These are phyloP conservation scores for Talaromyces sp. DNA, from an alignment of 2,329 filamentous ascomycete genomes.

Conservation along the genomic window DNA sequence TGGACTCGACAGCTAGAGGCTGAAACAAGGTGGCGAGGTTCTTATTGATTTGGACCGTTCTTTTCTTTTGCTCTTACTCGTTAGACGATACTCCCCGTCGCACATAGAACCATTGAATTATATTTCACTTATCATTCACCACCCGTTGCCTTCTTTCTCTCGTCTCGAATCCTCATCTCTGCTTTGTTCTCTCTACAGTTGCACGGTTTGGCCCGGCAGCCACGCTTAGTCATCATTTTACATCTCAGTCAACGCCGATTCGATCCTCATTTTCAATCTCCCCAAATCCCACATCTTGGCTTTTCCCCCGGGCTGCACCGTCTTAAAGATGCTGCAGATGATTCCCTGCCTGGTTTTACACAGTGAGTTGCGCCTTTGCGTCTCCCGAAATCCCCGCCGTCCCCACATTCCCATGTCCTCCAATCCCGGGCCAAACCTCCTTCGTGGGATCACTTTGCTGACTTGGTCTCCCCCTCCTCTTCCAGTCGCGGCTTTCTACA, in stretches of 20 bases:
- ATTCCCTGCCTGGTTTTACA: slow-evolving; percentile 26
- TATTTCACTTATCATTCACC: neutral
- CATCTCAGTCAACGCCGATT: neutral
- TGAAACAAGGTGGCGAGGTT: neutral
- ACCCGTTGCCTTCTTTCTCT: neutral
- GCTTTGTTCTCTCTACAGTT: neutral
- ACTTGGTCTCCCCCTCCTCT: slow-evolving; percentile 18
- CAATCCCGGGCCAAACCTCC: slow-evolving; percentile 24
- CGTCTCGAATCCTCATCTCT: neutral
- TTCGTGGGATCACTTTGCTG: slow-evolving; percentile 25
- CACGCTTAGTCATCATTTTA: slow-evolving; percentile 17
- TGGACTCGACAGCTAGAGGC: neutral
- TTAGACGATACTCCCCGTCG: slow-evolving; percentile 1
- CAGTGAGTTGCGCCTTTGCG: slow-evolving; percentile 28
- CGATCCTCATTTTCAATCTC: neutral
- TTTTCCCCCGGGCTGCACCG: slow-evolving; percentile 6
- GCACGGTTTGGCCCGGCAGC: neutral
- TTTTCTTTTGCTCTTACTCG: neutral
- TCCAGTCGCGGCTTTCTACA: slow-evolving; percentile 35
- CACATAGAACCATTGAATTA: neutral
- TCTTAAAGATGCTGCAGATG: slow-evolving; percentile 38
- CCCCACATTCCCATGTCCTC: slow-evolving; percentile 29
- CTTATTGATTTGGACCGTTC: neutral
- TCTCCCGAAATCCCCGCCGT: slow-evolving; percentile 30
- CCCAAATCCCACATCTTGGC: neutral